Conservation (phyloP, 176 grass and related monocot genomes). For the Rhipidocladum racemiflorum region DNA sequence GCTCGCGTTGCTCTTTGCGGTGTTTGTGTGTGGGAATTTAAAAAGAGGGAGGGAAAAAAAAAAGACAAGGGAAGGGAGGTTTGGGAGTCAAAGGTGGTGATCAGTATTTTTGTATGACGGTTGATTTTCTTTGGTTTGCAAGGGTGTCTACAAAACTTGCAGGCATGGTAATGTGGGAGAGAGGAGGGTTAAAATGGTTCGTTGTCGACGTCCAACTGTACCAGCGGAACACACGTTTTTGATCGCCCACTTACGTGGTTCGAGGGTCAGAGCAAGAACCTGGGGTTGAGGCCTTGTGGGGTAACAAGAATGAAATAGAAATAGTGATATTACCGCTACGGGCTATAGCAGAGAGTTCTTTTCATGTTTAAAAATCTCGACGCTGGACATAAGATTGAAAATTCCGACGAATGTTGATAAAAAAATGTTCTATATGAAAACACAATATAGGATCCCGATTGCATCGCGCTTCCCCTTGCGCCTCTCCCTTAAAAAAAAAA, state of each 20-base stretch:
- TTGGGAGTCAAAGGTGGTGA: slow-evolving; percentile 42
- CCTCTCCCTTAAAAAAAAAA: too few relatives aligned
- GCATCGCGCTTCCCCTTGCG: too few relatives aligned
- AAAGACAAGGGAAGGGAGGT: background rate
- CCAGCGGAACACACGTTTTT: background rate
- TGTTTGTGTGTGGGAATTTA: slow-evolving; percentile 30
- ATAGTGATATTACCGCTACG: background rate
- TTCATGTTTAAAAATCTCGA: too few relatives aligned
- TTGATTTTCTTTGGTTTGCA: background rate
- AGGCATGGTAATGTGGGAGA: background rate
- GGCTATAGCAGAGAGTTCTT: too few relatives aligned
- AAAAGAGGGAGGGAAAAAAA: slow-evolving; percentile 40
- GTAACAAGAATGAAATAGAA: background rate
- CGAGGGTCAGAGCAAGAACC: background rate
- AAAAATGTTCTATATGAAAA: too few relatives aligned
- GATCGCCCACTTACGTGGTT: background rate
- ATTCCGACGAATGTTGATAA: too few relatives aligned
- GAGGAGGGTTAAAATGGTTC: background rate
- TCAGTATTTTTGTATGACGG: background rate
- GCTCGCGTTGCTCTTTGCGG: slow-evolving; percentile 11
- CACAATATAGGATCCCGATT: too few relatives aligned
- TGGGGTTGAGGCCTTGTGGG: too few relatives aligned
- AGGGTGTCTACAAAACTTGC: background rate
- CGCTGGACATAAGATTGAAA: too few relatives aligned
- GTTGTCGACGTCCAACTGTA: background rate